Percentiles rank a stretch among this genome's conserved stretches.
These are phyloP conservation scores for Nemania serpens DNA, from an alignment of 2,329 filamentous ascomycete species.

Conservation along the genomic window DNA sequence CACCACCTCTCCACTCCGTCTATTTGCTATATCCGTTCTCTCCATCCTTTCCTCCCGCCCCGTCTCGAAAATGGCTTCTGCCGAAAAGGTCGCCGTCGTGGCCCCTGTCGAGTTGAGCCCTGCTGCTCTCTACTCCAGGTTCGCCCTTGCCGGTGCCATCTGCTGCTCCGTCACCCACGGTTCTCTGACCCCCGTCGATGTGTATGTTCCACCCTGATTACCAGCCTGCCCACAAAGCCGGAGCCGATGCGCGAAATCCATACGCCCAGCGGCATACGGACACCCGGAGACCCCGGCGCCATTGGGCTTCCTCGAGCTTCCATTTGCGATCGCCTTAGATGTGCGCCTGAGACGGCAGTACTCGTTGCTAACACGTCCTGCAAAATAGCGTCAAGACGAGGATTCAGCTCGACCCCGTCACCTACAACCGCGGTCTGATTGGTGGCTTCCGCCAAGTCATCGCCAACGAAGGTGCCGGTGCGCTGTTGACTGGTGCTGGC, in stretches of 20 bases:
- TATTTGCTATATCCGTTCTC: conserved; percentile 8
- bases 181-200: conserved; percentile 95
- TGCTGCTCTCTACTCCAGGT: conserved; percentile 80
- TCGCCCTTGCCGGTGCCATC: conserved; percentile 95
- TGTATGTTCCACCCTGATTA: conserved; percentile 68
- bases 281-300: no score
- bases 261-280: neutral
- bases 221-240: no score
- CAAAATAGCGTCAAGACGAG: conserved; percentile 74
- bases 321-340: neutral
- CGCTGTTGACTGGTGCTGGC: conserved; percentile 72
- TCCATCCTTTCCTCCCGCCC: conserved; percentile 11
- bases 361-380: conserved; percentile 11
- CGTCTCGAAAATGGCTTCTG: conserved; percentile 33
- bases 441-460: conserved; percentile 75
- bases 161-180: conserved; percentile 99
- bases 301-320: conserved; percentile 1
- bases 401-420: conserved; percentile 76
- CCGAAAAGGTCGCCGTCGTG: conserved; percentile 34
- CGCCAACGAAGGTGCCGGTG: conserved; percentile 70
- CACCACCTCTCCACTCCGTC: conserved; percentile 33
- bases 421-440: conserved; percentile 76
- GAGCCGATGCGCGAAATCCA: neutral
- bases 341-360: neutral
- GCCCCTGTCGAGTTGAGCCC: conserved; percentile 35